Conservation (phyloP, 2,329 filamentous ascomycete genomes). For the Bipolaris oryzae region DNA sequence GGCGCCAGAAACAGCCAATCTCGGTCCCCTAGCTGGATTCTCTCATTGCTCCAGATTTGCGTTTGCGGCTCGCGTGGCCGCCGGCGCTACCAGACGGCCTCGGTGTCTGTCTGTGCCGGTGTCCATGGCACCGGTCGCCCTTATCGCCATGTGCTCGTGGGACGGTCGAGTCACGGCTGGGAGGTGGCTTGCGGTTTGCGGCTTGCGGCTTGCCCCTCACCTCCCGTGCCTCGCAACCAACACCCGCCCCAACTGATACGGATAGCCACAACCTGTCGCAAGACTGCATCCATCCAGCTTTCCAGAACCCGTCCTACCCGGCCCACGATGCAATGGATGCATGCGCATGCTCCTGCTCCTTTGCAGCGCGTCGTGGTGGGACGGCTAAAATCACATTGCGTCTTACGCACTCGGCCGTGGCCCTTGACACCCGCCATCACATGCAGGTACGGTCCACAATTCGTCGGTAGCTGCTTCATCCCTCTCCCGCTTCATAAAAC, state of each 20-base stretch:
- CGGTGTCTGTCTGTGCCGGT: neutral
- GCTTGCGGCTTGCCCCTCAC: neutral
- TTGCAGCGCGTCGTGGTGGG: constrained; percentile 9
- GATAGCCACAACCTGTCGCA: neutral
- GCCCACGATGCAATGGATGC: neutral
- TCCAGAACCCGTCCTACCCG: neutral
- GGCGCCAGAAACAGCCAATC: constrained; percentile 11
- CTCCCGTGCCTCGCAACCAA: neutral
- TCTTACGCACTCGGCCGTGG: neutral
- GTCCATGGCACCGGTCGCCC: neutral
- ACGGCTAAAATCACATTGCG: constrained; percentile 15
- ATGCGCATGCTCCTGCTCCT: neutral
- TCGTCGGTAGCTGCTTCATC: neutral
- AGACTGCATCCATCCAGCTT: neutral
- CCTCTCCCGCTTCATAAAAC: neutral
- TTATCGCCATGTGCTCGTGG: no score
- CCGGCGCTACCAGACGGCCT: constrained; percentile 9
- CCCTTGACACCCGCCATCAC: constrained; percentile 3
- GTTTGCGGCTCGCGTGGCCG: constrained; percentile 14
- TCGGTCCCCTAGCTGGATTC: constrained; percentile 7
- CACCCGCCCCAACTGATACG: neutral
- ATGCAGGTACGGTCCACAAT: constrained; percentile 24
- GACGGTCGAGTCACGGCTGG: no score
- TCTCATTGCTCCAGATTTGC: constrained; percentile 13
- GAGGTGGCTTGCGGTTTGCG: no score